Base-by-base conservation (phyloP, 202 grass and related monocot genomes). In the Carex sylvatica region DNA sequence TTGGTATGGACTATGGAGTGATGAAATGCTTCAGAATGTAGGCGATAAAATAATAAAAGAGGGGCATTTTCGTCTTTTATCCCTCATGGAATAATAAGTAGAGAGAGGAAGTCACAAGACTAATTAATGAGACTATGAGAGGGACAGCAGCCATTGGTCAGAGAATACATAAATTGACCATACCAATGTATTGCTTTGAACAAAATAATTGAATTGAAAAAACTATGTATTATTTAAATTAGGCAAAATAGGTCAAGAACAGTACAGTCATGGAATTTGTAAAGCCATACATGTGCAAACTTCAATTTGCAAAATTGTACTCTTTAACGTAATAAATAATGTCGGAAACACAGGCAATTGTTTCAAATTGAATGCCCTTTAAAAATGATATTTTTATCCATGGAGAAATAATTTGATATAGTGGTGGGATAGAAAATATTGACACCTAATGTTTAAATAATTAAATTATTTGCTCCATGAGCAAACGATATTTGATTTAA, bases 101-200 rank as follows among this genome's bases (percentile, higher is more conserved):
- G 12, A 22, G 70, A 72, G 36, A 20, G 66, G 52, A 23, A 74
- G 46, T 74, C 70, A 54, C 70, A 54, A 53, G 70, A 52, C 70
- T 74, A 54, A 74, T 1, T 74, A 54, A 74, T 1, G 46, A 74
- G 46, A 74, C 46, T 16, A 20, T 35, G 68, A 76, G 69, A 75
- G 69, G 15, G 82, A 60, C 82, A 76, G 70, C 82, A 76, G 70
- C 82, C 76, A 63, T 40, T 64, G 65, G 70, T 55, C 69, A 75
- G 53, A 59, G 82, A 72, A 70, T 22, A 24, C 67, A 74, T 62
- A 33, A 58, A 74, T 59, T 62, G 31, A 42, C 56, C 20, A 13
- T 76, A 23, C 35, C 82, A 61, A 26, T 74, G 18, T 84, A 55
- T 72, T 62, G 62, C 69, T 75, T 75, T 84, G 82, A 75, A 72